Conservation (phyloP, 306 rosid genomes). For the Acmispon strigosus region DNA sequence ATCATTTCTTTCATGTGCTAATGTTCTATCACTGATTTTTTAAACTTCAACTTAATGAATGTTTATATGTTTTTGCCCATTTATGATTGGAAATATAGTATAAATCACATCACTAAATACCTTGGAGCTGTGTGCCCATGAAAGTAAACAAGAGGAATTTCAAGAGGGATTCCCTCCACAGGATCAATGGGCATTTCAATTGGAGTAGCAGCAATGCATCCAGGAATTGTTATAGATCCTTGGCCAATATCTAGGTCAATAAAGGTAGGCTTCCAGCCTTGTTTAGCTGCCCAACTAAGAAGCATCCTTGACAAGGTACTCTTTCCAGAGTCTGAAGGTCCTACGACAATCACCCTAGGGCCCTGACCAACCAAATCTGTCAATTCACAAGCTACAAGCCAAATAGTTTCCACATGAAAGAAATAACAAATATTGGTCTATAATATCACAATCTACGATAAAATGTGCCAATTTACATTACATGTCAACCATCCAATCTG, state of each 20-base stretch:
- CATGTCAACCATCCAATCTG: neutral
- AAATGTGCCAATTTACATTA: neutral
- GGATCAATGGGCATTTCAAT: slow-evolving; percentile 97
- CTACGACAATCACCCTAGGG: slow-evolving; percentile 96
- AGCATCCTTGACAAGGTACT: slow-evolving; percentile 89
- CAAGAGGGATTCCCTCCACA: slow-evolving; percentile 90
- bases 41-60: neutral
- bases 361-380: slow-evolving; percentile 47
- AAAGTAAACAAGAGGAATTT: slow-evolving; percentile 89
- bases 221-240: slow-evolving; percentile 90
- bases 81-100: neutral
- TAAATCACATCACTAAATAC: slow-evolving; percentile 27
- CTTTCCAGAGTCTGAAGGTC: slow-evolving; percentile 90
- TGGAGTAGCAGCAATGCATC: slow-evolving; percentile 91
- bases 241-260: slow-evolving; percentile 97
- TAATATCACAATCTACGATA: neutral
- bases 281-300: slow-evolving; percentile 98
- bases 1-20: neutral
- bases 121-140: slow-evolving; percentile 83
- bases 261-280: slow-evolving; percentile 91
- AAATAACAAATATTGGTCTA: neutral
- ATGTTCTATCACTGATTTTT: neutral
- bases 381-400: slow-evolving; percentile 10
- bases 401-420: neutral
- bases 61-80: neutral